These are phyloP conservation scores for Sphagnum fallax DNA, from an alignment of 228 moss, liverwort and hornwort species.

Conservation along the genomic window DNA sequence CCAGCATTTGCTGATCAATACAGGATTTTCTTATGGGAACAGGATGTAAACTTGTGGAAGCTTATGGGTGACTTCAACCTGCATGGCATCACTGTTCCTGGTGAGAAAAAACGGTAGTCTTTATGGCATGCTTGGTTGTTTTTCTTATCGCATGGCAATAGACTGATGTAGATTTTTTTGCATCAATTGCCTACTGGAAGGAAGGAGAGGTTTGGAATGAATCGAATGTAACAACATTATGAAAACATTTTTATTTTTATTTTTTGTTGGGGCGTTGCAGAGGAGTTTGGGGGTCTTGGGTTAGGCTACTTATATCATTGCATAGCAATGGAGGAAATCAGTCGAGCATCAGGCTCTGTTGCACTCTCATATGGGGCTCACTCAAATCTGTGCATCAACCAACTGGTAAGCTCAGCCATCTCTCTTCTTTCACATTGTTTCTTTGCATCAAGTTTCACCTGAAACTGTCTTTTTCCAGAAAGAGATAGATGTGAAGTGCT, in stretches of 20 bases:
- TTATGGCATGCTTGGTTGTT: neutral
- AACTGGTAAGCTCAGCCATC: constrained; percentile 52
- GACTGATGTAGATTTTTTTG: neutral
- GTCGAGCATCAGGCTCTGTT: constrained; percentile 91
- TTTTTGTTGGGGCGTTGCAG: constrained; percentile 23
- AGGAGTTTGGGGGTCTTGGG: constrained; percentile 96
- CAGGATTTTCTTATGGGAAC: constrained; percentile 1
- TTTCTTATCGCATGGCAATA: neutral
- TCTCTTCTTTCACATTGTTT: neutral
- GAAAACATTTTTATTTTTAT: no score
- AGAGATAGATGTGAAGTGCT: no score
- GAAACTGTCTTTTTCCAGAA: no score
- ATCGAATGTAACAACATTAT: no score
- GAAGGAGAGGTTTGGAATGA: no score
- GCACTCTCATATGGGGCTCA: constrained; percentile 98
- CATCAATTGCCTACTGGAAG: no score
- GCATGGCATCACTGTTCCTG: constrained; percentile 95
- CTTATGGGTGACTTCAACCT: constrained; percentile 97
- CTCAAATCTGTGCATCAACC: constrained; percentile 98
- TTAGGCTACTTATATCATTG: constrained; percentile 95
- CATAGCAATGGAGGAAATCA: constrained; percentile 98
- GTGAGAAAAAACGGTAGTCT: constrained; percentile 28
- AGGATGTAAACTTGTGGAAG: constrained; percentile 97
- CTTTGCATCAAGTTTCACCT: no score
- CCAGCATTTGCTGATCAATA: no score